A percentile compares a stretch with the other conserved stretches of the same genome.
These are phyloP conservation scores for Blastosporella zonata DNA, from an alignment of 1,284 basidiomycete genomes.

Conservation along the genomic window DNA sequence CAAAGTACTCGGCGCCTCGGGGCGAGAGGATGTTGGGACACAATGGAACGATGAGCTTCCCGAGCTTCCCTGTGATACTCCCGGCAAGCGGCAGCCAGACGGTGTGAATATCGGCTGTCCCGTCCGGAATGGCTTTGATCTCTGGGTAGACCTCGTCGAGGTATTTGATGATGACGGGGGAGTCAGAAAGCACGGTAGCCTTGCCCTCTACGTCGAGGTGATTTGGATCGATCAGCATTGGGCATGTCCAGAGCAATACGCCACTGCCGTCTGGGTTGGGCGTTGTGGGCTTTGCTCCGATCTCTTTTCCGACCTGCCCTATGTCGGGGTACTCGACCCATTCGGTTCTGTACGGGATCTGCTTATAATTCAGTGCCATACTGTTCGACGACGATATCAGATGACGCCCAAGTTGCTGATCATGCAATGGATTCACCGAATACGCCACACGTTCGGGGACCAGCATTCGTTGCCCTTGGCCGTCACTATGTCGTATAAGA, in stretches of 20 bases:
- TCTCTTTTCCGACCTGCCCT: slow-evolving; percentile 24
- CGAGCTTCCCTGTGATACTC: slow-evolving; percentile 5
- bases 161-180: slow-evolving; percentile 12
- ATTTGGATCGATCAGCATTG: slow-evolving; percentile 16
- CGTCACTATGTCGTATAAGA: slow-evolving; percentile 10
- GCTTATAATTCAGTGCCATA: slow-evolving; percentile 34
- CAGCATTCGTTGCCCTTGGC: slow-evolving; percentile 9
- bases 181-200: slow-evolving; percentile 11
- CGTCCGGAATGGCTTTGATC: slow-evolving; percentile 9
- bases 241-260: slow-evolving; percentile 11
- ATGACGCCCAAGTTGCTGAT: neutral
- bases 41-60: slow-evolving; percentile 1
- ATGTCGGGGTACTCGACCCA: slow-evolving; percentile 38
- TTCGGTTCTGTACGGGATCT: slow-evolving; percentile 31
- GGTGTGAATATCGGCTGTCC: slow-evolving; percentile 4
- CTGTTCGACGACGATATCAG: slow-evolving; percentile 10
- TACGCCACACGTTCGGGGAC: slow-evolving; percentile 15
- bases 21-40: slow-evolving; percentile 9
- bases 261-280: slow-evolving; percentile 25
- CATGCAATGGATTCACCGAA: slow-evolving; percentile 18
- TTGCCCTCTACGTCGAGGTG: slow-evolving; percentile 10
- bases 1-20: slow-evolving; percentile 10
- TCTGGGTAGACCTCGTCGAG: slow-evolving; percentile 15
- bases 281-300: slow-evolving; percentile 29
- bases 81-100: slow-evolving; percentile 7